phyloP scores from a whole-genome alignment of 2,329 filamentous ascomycete genomes.

The Grosmannia serpens region DNA sequence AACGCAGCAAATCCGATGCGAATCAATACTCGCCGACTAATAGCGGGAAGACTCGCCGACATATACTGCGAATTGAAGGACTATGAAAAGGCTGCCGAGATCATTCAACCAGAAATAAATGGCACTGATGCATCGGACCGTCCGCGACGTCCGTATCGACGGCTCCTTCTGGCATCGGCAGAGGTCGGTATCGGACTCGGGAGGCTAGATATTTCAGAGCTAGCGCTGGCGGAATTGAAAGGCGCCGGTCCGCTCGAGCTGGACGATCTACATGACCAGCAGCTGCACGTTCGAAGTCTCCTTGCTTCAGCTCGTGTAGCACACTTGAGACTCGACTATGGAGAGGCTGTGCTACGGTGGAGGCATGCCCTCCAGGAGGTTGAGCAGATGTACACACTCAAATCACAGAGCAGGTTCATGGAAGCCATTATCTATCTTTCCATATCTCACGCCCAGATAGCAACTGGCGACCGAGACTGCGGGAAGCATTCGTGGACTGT shows the following conservation, averaged over 20 bases:
- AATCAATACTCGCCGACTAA: not conserved
- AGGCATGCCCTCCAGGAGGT: not conserved
- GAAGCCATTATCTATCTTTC: slow-evolving; percentile 1
- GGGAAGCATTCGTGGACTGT: not conserved
- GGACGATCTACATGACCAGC: slow-evolving; percentile 2
- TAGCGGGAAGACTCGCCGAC: slow-evolving; percentile 1
- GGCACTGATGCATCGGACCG: not conserved
- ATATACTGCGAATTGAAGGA: not conserved
- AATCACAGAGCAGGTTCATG: not conserved
- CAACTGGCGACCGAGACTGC: not conserved
- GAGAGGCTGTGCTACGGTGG: not conserved
- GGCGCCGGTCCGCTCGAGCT: not conserved
- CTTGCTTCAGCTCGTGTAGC: slow-evolving; percentile 1
- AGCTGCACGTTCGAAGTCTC: slow-evolving; percentile 1
- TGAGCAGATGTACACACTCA: not conserved
- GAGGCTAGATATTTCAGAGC: not conserved
- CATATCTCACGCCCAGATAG: not conserved
- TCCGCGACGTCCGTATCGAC: not conserved
- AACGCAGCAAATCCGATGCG: not conserved
- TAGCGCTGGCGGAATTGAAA: not conserved
- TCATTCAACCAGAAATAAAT: not conserved
- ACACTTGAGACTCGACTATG: not conserved
- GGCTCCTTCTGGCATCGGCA: not conserved
- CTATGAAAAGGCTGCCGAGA: not conserved
- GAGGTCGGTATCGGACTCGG: not conserved